Evolutionary conservation across 2,329 filamentous ascomycete genomes (phyloP).

Genomic region (Stagonosporopsis chrysanthemi): DNA sequence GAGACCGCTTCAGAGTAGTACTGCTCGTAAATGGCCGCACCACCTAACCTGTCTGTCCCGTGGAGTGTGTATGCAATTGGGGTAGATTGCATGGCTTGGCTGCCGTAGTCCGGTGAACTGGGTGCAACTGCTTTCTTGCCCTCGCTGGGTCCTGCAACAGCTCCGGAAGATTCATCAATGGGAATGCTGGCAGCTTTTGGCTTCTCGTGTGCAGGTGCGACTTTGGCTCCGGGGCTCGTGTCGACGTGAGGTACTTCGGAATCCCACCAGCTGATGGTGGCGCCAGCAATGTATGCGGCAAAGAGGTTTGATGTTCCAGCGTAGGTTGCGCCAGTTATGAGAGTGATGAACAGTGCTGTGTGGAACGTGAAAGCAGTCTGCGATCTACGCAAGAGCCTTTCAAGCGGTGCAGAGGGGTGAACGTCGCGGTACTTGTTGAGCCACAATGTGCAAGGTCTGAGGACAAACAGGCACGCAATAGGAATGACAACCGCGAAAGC

Average conservation of each 20-base stretch:
- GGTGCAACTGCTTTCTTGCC: background rate
- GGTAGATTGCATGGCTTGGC: background rate
- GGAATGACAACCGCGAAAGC: slow-evolving; percentile 61
- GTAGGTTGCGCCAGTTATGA: slow-evolving; percentile 62
- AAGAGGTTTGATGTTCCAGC: slow-evolving; percentile 70
- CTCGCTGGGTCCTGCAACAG: background rate
- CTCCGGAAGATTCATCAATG: background rate
- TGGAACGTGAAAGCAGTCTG: slow-evolving; percentile 57
- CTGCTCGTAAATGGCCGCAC: slow-evolving; percentile 52
- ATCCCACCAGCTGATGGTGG: slow-evolving; percentile 68
- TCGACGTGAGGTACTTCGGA: slow-evolving; percentile 42
- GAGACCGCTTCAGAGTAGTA: slow-evolving; percentile 58
- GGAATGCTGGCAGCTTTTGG: background rate
- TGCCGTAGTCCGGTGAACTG: background rate
- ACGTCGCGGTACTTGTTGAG: slow-evolving; percentile 46
- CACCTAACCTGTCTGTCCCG: slow-evolving; percentile 21
- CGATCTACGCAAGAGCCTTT: slow-evolving; percentile 34
- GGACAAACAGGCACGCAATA: slow-evolving; percentile 56
- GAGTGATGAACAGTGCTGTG: slow-evolving; percentile 58
- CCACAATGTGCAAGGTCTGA: slow-evolving; percentile 52
- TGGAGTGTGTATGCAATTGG: background rate
- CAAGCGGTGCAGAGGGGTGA: slow-evolving; percentile 27
- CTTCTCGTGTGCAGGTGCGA: background rate
- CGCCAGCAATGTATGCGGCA: slow-evolving; percentile 67
- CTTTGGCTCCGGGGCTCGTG: background rate